Evolutionary conservation across 257 asterid species (phyloP), one percentile per base, ranked within the genome.

Genomic region (Leonotis leonurus): DNA sequence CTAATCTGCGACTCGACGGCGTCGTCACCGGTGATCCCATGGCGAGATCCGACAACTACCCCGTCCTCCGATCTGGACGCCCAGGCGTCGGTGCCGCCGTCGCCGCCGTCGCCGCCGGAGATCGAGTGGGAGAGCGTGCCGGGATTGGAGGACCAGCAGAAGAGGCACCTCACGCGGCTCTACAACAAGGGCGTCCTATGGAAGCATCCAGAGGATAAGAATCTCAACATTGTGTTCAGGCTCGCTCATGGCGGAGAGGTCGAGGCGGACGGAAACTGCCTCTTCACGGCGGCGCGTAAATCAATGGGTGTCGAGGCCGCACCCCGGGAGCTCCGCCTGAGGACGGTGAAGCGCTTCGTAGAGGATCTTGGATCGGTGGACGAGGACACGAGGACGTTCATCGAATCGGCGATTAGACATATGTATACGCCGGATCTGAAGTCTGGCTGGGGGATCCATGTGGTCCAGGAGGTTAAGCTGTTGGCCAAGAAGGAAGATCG

Each of bases 401-500:
- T 90, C 49, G 89, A 80, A 49, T 67, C 81, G 63, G 95, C 80
- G 54, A 86, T 92, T 58, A 70, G 79, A 77, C 75, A 87, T 56
- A 83, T 92, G 99, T 92, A 92, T 43, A 70, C 84, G 59, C 99
- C 97, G 50, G 97, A 93, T 93, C 91, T 93, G 80, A 85, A 68
- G 30, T 65, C 80, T 7, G 99, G 99, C 0, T 93, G 99, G 99
- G 99, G 97, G 3, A 71, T 92, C 59, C 96, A 92, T 61, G 93
- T 89, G 21, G 90, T 89, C n/a, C 99, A 92, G 84, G 97, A 89
- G 81, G 74, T 87, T 17, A 92, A 92, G 70, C 46, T 92, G 44
- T 67, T 92, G 77, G 96, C 88, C 0, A 83, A 68, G 75, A 92
- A 89, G 57, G 73, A 56, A 56, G 95, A 89, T 76, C 83, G 99